These are phyloP conservation scores for Vickermania spadyakhi DNA, from an alignment of 208 protist genomes.

Conservation along the genomic window DNA sequence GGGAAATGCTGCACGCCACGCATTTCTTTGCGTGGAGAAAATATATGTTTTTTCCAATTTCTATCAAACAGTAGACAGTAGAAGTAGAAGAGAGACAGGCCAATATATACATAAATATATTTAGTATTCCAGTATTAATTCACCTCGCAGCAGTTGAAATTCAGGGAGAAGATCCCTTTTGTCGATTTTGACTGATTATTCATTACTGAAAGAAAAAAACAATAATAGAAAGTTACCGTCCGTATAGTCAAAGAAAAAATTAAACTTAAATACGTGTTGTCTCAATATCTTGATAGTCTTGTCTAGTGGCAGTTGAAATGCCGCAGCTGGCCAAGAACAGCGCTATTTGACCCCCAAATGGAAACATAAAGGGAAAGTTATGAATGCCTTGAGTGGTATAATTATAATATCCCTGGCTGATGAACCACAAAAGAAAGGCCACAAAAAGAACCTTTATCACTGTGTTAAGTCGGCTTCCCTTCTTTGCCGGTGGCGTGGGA, in stretches of 20 bases:
- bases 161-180: no score
- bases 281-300: neutral
- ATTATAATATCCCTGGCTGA: slow-evolving; percentile 35
- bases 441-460: slow-evolving; percentile 6
- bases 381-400: slow-evolving; percentile 36
- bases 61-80: no score
- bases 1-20: no score
- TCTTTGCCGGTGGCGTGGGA: no score
- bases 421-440: slow-evolving; percentile 25
- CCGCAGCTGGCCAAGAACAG: neutral
- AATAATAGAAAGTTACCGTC: neutral
- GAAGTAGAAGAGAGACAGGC: no score
- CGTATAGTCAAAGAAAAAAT: neutral
- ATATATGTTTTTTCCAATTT: no score
- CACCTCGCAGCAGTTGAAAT: no score
- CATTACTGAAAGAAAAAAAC: neutral
- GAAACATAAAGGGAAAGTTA: slow-evolving; percentile 68
- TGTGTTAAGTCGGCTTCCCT: slow-evolving; percentile 5
- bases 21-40: no score
- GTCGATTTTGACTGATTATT: neutral
- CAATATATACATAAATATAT: no score
- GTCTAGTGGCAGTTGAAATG: neutral
- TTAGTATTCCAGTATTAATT: no score
- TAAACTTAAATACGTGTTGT: neutral
- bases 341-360: slow-evolving; percentile 7